A percentile compares a stretch with the other conserved stretches of the same genome.
Conservation (phyloP, 192 early-diverging fungal species). For the Coemansia sp. region DNA sequence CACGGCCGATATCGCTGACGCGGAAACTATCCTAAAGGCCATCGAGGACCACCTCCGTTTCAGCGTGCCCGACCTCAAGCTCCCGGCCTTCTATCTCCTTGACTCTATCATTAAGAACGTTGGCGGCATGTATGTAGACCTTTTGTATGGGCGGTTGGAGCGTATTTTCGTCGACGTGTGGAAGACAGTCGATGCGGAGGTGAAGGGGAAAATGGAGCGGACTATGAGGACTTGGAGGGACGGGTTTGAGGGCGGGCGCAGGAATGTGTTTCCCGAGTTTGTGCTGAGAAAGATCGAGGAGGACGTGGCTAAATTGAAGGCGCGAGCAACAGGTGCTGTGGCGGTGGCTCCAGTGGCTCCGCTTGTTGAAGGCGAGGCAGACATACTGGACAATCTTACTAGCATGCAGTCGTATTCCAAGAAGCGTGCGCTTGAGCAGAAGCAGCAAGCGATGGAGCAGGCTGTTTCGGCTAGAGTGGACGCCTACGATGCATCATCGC, state of each 20-base stretch:
- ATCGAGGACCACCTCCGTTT: constrained; percentile 61
- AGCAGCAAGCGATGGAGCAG: constrained; percentile 28
- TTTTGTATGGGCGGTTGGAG: constrained; percentile 77
- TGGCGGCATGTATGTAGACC: constrained; percentile 71
- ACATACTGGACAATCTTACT: constrained; percentile 42
- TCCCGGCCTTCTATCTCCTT: constrained; percentile 88
- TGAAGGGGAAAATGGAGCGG: constrained; percentile 72
- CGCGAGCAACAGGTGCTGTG: constrained; percentile 18
- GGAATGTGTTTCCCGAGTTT: constrained; percentile 49
- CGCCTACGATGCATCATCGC: constrained; percentile 14
- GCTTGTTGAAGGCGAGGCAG: constrained; percentile 4
- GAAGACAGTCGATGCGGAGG: constrained; percentile 64
- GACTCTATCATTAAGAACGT: constrained; percentile 98
- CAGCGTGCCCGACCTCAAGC: constrained; percentile 59
- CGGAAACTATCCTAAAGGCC: constrained; percentile 75
- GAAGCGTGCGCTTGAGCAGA: constrained; percentile 43
- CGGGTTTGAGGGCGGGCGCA: constrained; percentile 55
- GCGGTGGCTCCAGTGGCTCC: constrained; percentile 3
- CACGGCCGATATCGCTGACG: constrained; percentile 66
- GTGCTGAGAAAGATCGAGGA: constrained; percentile 51
- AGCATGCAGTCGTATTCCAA: constrained; percentile 41
- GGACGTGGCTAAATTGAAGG: constrained; percentile 35
- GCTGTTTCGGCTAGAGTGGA: constrained; percentile 31
- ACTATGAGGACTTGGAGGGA: constrained; percentile 84
- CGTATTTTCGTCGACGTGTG: constrained; percentile 78